Conservation (phyloP, 2,329 filamentous ascomycete genomes). For the Eurotiales sp. region DNA sequence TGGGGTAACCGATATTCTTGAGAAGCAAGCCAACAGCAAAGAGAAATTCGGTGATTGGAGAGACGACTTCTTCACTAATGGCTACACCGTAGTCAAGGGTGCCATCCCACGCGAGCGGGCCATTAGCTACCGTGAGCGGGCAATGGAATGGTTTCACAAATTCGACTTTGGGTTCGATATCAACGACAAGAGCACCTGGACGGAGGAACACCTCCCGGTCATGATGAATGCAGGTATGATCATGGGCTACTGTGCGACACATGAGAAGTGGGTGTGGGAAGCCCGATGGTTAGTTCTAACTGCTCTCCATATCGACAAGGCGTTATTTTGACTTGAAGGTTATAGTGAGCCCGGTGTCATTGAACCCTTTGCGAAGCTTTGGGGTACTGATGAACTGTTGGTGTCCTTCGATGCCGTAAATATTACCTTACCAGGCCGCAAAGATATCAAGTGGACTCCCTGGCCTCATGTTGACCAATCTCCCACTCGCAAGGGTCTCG, state of each 20-base stretch:
- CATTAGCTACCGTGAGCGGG: constrained; percentile 14
- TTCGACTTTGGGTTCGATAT: constrained; percentile 37
- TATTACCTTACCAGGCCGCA: not conserved
- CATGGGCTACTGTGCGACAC: constrained; percentile 32
- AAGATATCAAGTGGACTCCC: too few relatives aligned
- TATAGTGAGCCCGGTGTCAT: constrained; percentile 35
- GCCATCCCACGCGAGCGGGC: not conserved
- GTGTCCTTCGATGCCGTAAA: constrained; percentile 19
- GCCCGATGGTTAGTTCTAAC: too few relatives aligned
- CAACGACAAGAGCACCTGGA: constrained; percentile 37
- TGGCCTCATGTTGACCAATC: constrained; percentile 4
- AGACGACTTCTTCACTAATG: too few relatives aligned
- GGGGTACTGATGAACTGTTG: constrained; percentile 26
- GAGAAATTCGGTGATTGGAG: too few relatives aligned
- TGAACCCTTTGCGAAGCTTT: constrained; percentile 39
- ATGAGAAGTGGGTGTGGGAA: constrained; percentile 39
- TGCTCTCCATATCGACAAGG: too few relatives aligned
- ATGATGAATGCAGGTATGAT: too few relatives aligned
- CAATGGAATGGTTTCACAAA: constrained; percentile 36
- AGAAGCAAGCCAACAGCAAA: too few relatives aligned
- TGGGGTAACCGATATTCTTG: too few relatives aligned
- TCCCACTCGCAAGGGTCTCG: not conserved
- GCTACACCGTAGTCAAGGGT: too few relatives aligned
- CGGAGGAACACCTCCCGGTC: constrained; percentile 38
- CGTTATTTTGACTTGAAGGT: too few relatives aligned